These are phyloP conservation scores for Podila minutissima DNA, from an alignment of 192 early-diverging fungal species.

Conservation along the genomic window DNA sequence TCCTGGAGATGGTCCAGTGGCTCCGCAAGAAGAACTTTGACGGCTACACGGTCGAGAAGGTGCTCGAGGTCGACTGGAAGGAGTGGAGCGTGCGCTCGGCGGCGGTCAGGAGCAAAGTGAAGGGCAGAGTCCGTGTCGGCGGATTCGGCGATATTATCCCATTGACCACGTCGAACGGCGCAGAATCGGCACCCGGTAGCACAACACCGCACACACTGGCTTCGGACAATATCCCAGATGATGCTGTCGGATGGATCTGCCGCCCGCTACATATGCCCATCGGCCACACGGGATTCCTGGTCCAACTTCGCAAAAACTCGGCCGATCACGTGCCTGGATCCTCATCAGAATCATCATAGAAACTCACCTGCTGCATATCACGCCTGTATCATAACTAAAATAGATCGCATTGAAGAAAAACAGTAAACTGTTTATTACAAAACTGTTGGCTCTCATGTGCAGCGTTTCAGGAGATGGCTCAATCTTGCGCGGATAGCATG, in stretches of 20 bases:
- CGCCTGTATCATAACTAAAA: too few species aligned
- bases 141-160: conserved; percentile 27
- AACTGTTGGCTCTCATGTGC: too few species aligned
- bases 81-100: conserved; percentile 63
- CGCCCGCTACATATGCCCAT: conserved; percentile 57
- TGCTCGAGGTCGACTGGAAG: conserved; percentile 60
- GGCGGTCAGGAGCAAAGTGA: conserved; percentile 54
- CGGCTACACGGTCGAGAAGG: conserved; percentile 50
- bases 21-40: conserved; percentile 27
- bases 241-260: conserved; percentile 55
- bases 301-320: conserved; percentile 55
- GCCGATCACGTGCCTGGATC: too few species aligned
- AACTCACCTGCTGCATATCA: too few species aligned
- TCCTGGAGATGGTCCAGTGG: conserved; percentile 55
- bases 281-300: conserved; percentile 66
- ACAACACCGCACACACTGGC: not conserved
- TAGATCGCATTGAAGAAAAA: too few species aligned
- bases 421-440: too few species aligned
- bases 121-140: conserved; percentile 43
- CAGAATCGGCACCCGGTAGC: not conserved
- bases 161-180: conserved; percentile 1
- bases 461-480: not conserved
- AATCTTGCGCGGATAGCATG: conserved; percentile 23
- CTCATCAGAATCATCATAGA: too few species aligned
- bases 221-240: conserved; percentile 40